Base-by-base conservation (phyloP, 2,329 filamentous ascomycete genomes). In the Talaromyces sp. region DNA sequence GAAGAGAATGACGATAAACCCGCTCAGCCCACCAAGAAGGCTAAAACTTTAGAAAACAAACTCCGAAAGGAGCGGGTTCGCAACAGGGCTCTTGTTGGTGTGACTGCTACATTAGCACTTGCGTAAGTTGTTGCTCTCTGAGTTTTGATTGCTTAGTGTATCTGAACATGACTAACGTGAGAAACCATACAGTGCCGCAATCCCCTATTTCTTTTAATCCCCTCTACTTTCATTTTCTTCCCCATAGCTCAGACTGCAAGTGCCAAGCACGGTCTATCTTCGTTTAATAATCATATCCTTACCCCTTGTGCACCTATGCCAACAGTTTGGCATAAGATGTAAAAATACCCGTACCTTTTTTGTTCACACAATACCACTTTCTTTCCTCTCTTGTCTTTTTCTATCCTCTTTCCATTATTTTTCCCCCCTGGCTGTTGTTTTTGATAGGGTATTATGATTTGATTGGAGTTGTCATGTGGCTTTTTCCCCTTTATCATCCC, bases 31-130 rank as follows among this genome's bases (percentile, higher is more conserved):
- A 74, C 75, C 6, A 97, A 97, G 84, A 90, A 88, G 70, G 84
- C 83, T 40, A 88, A 73, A 67, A 73, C 76, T 13, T 70, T 91
- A 1, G 89, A 94, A 70, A 83, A 89, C 45, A 88, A 94, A 74
- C 73, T 95, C 64, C 87, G 87, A 73, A 92, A 91, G 77, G 88
- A 95, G 76, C 89, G 86, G 69, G 90, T 97, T 64, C 87, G 90
- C 76, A 90, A 87, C 74, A 85, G 91, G 69, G 91, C 94, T 48
- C 78, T 96, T 61, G 82, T 96, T 62, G 93, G 94, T 59, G 84
- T 97, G 55, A 89, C 87, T 62, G 91, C 91, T 59, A 94, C 90
- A 48, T 81, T 97, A 71, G 90, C 89, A 58, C 83, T 97, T 73
- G 92, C 92, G 94, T 97, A 84, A 78, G 91, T 88, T 57, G 31